Evolutionary conservation across 2,329 filamentous ascomycete genomes (phyloP).

Genomic region (Coniochaeta hoffmannii): DNA sequence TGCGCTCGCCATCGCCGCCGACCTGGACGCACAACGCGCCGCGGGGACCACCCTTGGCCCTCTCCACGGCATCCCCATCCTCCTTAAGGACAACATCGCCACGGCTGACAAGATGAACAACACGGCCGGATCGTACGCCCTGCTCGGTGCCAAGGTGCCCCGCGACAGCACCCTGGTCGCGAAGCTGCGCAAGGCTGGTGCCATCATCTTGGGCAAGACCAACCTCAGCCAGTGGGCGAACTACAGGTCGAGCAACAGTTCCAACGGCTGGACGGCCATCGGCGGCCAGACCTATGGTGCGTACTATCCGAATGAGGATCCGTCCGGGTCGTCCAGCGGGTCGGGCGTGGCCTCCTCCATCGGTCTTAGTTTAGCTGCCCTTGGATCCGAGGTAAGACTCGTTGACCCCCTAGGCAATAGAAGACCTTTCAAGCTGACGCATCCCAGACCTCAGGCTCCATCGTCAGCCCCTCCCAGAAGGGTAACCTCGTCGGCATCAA

Average conservation of each 20-base stretch:
- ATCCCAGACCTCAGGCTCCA: conserved; percentile 48
- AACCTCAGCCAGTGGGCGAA: conserved; percentile 61
- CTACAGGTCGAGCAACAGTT: conserved; percentile 47
- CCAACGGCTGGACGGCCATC: conserved; percentile 56
- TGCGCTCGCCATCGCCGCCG: conserved; percentile 11
- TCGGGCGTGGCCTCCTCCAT: conserved; percentile 52
- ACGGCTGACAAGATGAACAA: conserved; percentile 57
- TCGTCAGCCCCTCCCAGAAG: conserved; percentile 42
- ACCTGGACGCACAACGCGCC: background rate
- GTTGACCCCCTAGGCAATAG: background rate
- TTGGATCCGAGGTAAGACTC: conserved; percentile 46
- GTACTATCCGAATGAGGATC: conserved; percentile 54
- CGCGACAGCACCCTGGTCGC: conserved; percentile 50
- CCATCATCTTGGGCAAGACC: conserved; percentile 58
- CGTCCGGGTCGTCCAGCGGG: conserved; percentile 52
- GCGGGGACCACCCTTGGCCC: background rate
- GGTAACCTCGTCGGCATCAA: conserved; percentile 64
- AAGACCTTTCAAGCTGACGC: background rate
- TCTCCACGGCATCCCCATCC: conserved; percentile 53
- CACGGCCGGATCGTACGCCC: conserved; percentile 54
- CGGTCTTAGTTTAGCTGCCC: conserved; percentile 48
- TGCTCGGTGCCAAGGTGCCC: conserved; percentile 50
- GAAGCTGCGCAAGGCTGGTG: conserved; percentile 54
- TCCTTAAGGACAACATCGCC: conserved; percentile 64
- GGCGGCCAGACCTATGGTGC: conserved; percentile 54